Conservation (phyloP, 2,329 filamentous ascomycete species). For the Tolypocladium ophioglossoides region DNA sequence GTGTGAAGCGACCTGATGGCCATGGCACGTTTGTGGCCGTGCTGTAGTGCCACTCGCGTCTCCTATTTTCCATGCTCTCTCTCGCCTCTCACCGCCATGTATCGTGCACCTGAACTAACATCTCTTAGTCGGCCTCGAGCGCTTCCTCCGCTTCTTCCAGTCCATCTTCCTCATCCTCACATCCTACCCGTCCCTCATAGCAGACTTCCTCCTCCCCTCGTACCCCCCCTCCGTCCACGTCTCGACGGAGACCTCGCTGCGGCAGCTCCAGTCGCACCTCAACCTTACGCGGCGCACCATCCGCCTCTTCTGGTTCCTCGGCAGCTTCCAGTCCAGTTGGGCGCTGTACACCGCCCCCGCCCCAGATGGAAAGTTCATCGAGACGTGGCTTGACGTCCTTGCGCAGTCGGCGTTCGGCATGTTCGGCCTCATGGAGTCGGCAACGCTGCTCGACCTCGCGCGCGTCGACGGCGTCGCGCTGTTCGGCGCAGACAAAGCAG, state of each 20-base stretch:
- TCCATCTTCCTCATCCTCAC: conserved; percentile 36
- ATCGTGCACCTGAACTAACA: background rate
- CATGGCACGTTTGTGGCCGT: background rate
- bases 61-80: background rate
- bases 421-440: conserved; percentile 57
- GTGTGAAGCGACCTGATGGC: background rate
- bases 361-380: conserved; percentile 16
- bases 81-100: too few relatives aligned
- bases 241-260: conserved; percentile 21
- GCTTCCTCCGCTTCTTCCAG: conserved; percentile 48
- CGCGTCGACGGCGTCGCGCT: conserved; percentile 33
- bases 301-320: conserved; percentile 58
- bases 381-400: conserved; percentile 41
- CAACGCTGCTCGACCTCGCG: conserved; percentile 46
- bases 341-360: conserved; percentile 22
- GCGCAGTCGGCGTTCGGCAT: conserved; percentile 51
- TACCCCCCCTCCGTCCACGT: conserved; percentile 12
- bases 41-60: background rate
- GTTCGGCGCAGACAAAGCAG: conserved; percentile 39
- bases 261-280: conserved; percentile 28
- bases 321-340: conserved; percentile 43
- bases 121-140: conserved; percentile 46
- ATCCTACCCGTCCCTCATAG: conserved; percentile 30
- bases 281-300: conserved; percentile 49
- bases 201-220: conserved; percentile 16